Conservation (phyloP, 139 green algal species). For the Cymbomonas tetramitiformis region DNA sequence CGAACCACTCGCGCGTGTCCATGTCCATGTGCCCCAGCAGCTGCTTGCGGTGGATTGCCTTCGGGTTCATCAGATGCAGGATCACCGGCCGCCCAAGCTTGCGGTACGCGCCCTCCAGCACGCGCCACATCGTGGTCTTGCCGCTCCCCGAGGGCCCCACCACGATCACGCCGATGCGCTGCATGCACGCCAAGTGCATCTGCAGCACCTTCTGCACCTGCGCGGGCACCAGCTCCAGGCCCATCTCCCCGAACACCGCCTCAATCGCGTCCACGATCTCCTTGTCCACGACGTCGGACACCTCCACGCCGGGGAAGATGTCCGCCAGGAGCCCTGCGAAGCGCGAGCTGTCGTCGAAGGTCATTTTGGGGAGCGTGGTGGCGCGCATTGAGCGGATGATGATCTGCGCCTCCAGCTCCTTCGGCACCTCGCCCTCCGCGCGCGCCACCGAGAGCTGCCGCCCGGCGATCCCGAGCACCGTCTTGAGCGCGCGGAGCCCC, state of each 20-base stretch:
- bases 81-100: constrained; percentile 30
- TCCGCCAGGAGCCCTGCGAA: constrained; percentile 32
- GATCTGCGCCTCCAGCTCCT: constrained; percentile 35
- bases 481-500: constrained; percentile 48
- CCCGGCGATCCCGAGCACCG: constrained; percentile 42
- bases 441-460: constrained; percentile 34
- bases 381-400: constrained; percentile 48
- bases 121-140: constrained; percentile 55
- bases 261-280: constrained; percentile 24
- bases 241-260: not conserved
- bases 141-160: constrained; percentile 54
- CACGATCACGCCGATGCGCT: constrained; percentile 74
- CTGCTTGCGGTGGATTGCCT: constrained; percentile 43
- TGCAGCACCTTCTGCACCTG: constrained; percentile 51
- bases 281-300: constrained; percentile 11
- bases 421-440: not conserved
- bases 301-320: constrained; percentile 27
- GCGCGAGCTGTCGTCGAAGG: constrained; percentile 39
- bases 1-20: constrained; percentile 63
- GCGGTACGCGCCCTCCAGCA: constrained; percentile 36
- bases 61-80: constrained; percentile 54
- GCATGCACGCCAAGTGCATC: constrained; percentile 54
- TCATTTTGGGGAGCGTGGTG: constrained; percentile 61
- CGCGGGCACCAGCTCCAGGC: not conserved
- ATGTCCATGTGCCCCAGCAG: constrained; percentile 56